Base-by-base conservation (phyloP, 257 asterid genomes). In the Nyctanthes arbortristis region DNA sequence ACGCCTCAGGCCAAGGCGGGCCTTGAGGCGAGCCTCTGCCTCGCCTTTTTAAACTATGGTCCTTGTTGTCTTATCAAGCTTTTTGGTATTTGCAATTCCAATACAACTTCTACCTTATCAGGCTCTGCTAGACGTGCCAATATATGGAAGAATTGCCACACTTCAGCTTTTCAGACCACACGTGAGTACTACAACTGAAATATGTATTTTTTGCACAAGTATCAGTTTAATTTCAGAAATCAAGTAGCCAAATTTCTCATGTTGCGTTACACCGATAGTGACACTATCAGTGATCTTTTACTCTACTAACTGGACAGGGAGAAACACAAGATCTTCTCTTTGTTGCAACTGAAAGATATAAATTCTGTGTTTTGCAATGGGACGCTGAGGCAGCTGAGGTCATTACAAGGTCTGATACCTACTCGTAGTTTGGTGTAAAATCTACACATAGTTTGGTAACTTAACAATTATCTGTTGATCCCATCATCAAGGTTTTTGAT, bases 91-190 rank as follows among this genome's bases (percentile, higher is more conserved):
- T 45, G 39, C 30, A 68, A 52, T 3, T 31, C 55, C 69, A 45
- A 60, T 61, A 14, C 39, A 61, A 65, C 76, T 72, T 73, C 49
- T 49, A 27, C 67, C 7, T 77, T 43, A 78, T 78, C 93, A 94
- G 99, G 95, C 98, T 35, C 82, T 91, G 92, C 71, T 91, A 85
- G 99, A 94, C 72, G 96, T 94, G 84, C 97, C 99, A 14, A 89
- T 94, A 79, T 91, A 94, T 88, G 99, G 99, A 74, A 86, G 99
- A 74, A 94, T 94, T 18, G 99, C 99, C 54, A 94, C 98, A 3
- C 97, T 94, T 27, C 96, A 91, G 89, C 99, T 94, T 63, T 91
- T 94, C 47, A 96, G 97, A 18, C 97, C 99, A 36, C 99, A 91
- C 56, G 99, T 94, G 80, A 91, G 97, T 79, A 43, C 49, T 68